These are phyloP conservation scores for Heliamphora pulchella DNA, from an alignment of 179 eudicot species.

Conservation along the genomic window DNA sequence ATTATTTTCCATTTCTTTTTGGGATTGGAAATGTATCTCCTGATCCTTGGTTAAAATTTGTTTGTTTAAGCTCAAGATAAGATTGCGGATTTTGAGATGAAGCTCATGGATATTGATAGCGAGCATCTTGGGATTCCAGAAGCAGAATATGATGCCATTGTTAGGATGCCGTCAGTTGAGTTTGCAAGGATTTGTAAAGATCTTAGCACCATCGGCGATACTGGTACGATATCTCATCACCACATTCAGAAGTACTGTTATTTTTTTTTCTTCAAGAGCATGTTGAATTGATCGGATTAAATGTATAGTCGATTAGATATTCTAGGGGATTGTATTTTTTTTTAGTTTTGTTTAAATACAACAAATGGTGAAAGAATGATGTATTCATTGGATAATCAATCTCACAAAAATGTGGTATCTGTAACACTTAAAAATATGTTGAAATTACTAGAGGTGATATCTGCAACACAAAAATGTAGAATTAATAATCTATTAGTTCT, in stretches of 20 bases:
- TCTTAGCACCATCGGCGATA: constrained; percentile 31
- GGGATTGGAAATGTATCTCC: background rate
- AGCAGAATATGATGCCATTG: constrained; percentile 69
- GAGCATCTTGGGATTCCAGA: constrained; percentile 80
- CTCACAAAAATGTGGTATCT: no score
- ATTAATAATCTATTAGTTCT: no score
- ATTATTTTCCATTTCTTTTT: background rate
- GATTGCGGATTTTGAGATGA: constrained; percentile 80
- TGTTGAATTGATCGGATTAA: no score
- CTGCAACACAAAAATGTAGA: no score
- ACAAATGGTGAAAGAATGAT: no score
- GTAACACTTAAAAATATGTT: no score
- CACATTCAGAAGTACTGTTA: background rate
- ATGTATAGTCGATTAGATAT: no score
- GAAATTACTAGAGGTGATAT: no score
- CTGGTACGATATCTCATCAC: constrained; percentile 19
- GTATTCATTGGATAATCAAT: no score
- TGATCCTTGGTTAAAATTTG: constrained; percentile 13
- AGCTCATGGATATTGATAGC: constrained; percentile 84
- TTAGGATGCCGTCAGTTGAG: constrained; percentile 74
- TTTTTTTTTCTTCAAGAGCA: background rate
- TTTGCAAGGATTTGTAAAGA: constrained; percentile 69
- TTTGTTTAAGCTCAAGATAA: constrained; percentile 51
- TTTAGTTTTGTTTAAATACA: no score
- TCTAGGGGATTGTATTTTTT: no score